Base-by-base conservation (phyloP, 805 yeast species). In the Metschnikowia lachancei region DNA sequence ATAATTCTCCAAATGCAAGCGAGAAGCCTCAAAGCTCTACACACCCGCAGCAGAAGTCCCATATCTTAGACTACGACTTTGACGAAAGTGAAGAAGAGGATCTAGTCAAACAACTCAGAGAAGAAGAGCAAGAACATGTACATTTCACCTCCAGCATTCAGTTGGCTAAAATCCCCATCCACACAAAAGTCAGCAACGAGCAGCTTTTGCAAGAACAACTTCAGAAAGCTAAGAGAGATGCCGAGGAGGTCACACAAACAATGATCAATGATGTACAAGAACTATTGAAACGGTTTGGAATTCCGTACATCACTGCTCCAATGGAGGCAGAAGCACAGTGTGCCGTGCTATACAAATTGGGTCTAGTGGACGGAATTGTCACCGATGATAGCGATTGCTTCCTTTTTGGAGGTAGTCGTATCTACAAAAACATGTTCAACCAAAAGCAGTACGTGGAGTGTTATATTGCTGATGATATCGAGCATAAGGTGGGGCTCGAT, bases 291-390 rank as follows among this genome's bases (percentile, higher is more conserved):
- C 67, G 92, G 44, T 94, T 94, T 72, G 99, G 99, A 1, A 86
- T 94, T 4, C 99, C 99, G 0, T 94, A 81, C 55, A 77, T 94
- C 9, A 87, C 96, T 0, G 97, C 99, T 0, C 99, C 99, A 1
- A 89, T 89, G 91, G 99, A 94, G 66, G 99, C 99, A 1, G 99
- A 94, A 67, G 98, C 99, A 0, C 99, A 94, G 60, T 94, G 99
- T 67, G 97, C 96, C 0, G 87, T 85, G 53, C 66, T 94, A 6
- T 64, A 81, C 33, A 60, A 65, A n/a, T 63, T 90, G 18, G 80
- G 77, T 0, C 69, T 94, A 16, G 97, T 92, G 3, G 98, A 94
- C 64, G 99, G 99, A 0, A 85, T 94, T 5, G 83, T 94, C 19
- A 94, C 99, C 0, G 99, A 94, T 66, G 99, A 94, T 70, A 88